Percentiles rank a stretch among this genome's conserved stretches.
phyloP scores from a whole-genome alignment of 345 rosid species.

The Rhodamnia argentea region DNA sequence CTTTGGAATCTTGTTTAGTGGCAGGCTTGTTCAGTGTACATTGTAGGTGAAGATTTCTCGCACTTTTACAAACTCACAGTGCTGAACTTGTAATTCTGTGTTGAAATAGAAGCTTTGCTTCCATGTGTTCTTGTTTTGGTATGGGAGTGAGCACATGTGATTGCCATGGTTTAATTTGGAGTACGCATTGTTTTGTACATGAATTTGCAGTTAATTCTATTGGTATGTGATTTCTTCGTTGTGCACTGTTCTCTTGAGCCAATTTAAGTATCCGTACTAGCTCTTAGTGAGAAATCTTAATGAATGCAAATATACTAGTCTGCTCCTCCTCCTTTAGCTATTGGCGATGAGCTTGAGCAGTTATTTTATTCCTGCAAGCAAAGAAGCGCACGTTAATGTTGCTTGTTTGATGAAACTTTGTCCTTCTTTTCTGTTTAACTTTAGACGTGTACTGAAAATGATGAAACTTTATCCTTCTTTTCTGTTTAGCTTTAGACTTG shows the following conservation, averaged over 20 bases:
- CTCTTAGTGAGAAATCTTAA: not conserved
- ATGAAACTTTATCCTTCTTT: not conserved
- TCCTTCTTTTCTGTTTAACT: not conserved
- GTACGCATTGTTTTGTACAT: not conserved
- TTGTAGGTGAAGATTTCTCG: conserved; percentile 13
- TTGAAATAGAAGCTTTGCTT: not conserved
- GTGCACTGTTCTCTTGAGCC: not conserved
- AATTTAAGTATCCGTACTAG: not conserved
- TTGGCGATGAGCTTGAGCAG: not conserved
- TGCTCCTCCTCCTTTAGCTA: not conserved
- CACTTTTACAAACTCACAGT: not conserved
- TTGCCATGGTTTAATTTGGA: not conserved
- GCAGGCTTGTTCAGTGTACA: not conserved
- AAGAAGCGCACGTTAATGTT: not conserved
- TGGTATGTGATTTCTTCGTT: not conserved
- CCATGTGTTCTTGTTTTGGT: not conserved
- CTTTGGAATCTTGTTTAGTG: not conserved
- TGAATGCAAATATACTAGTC: not conserved
- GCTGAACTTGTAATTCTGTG: not conserved
- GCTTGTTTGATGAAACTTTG: not conserved
- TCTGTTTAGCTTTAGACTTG: not conserved
- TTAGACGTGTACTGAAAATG: not conserved
- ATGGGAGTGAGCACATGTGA: not conserved
- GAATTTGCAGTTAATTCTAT: not conserved
- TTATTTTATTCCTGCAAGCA: not conserved